Percentiles rank a stretch among this genome's conserved stretches.
phyloP scores from a whole-genome alignment of 2,329 filamentous ascomycete species.

The Penicillium sp. region DNA sequence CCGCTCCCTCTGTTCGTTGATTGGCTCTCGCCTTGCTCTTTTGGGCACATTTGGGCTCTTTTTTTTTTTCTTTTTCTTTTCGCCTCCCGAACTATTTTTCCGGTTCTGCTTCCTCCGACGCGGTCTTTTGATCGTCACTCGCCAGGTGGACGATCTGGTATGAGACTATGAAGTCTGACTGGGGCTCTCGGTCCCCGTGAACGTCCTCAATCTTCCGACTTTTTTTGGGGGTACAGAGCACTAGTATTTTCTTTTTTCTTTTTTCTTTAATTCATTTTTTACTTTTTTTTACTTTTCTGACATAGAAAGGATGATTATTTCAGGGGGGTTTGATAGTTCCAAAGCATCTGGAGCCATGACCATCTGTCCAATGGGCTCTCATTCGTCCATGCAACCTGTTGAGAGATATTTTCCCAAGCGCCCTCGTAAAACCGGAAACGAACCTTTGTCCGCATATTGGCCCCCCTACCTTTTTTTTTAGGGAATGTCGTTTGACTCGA shows the following conservation, averaged over 20 bases:
- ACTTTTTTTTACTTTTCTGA: not conserved
- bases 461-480: not conserved
- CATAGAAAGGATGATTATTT: slow-evolving; percentile 5
- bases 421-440: slow-evolving; percentile 12
- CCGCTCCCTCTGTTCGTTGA: slow-evolving; percentile 7
- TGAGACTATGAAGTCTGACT: slow-evolving; percentile 3
- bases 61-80: slow-evolving; percentile 1
- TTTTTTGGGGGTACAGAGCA: not conserved
- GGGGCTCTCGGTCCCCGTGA: slow-evolving; percentile 4
- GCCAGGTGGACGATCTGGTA: slow-evolving; percentile 2
- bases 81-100: not conserved
- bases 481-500: not conserved
- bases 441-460: slow-evolving; percentile 4
- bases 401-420: slow-evolving; percentile 5
- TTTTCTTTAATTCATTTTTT: not conserved
- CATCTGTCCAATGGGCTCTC: not conserved
- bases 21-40: slow-evolving; percentile 3
- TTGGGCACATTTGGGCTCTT: not conserved
- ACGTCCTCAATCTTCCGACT: not conserved
- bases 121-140: slow-evolving; percentile 4
- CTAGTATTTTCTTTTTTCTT: not conserved
- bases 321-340: slow-evolving; percentile 22
- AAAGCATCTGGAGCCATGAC: slow-evolving; percentile 1
- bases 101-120: slow-evolving; percentile 1
- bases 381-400: not conserved